phyloP scores from a whole-genome alignment of 2,329 filamentous ascomycete species.

The Alternaria panax region DNA sequence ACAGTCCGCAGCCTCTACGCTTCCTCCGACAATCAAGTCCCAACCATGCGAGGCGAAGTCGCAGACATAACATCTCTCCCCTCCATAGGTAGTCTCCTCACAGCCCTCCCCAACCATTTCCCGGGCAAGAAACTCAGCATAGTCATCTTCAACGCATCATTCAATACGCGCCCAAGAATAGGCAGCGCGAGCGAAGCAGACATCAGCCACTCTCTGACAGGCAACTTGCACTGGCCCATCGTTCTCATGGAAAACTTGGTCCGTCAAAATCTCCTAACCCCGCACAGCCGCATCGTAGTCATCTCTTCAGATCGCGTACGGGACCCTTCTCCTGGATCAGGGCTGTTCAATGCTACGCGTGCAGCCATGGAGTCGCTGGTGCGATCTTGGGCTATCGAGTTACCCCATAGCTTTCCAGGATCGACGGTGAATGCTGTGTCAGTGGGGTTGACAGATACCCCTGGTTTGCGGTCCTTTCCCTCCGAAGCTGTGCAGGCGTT shows the following conservation, averaged over 20 bases:
- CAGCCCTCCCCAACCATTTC: slow-evolving; percentile 22
- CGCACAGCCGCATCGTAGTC: slow-evolving; percentile 27
- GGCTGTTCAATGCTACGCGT: slow-evolving; percentile 30
- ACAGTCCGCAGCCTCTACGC: slow-evolving; percentile 28
- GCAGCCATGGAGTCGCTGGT: slow-evolving; percentile 31
- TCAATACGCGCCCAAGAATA: slow-evolving; percentile 13
- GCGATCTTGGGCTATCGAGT: slow-evolving; percentile 33
- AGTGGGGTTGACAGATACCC: slow-evolving; percentile 40
- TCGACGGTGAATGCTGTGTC: slow-evolving; percentile 42
- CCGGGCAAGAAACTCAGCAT: slow-evolving; percentile 30
- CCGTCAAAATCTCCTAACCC: not conserved
- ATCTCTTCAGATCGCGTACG: slow-evolving; percentile 31
- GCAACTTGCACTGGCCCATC: slow-evolving; percentile 13
- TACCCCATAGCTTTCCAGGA: slow-evolving; percentile 29
- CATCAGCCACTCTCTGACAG: slow-evolving; percentile 21
- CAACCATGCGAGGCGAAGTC: slow-evolving; percentile 27
- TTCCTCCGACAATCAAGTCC: not conserved
- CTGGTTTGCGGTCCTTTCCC: slow-evolving; percentile 23
- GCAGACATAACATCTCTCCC: slow-evolving; percentile 32
- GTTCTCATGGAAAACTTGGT: slow-evolving; percentile 34
- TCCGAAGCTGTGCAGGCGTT: slow-evolving; percentile 21
- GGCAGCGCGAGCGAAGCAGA: slow-evolving; percentile 18
- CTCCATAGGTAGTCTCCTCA: slow-evolving; percentile 20
- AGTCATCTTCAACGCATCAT: slow-evolving; percentile 32
- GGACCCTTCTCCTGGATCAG: slow-evolving; percentile 18